Evolutionary conservation across 2,329 filamentous ascomycete genomes (phyloP).

Genomic region (Paecilomyces fulvus): DNA sequence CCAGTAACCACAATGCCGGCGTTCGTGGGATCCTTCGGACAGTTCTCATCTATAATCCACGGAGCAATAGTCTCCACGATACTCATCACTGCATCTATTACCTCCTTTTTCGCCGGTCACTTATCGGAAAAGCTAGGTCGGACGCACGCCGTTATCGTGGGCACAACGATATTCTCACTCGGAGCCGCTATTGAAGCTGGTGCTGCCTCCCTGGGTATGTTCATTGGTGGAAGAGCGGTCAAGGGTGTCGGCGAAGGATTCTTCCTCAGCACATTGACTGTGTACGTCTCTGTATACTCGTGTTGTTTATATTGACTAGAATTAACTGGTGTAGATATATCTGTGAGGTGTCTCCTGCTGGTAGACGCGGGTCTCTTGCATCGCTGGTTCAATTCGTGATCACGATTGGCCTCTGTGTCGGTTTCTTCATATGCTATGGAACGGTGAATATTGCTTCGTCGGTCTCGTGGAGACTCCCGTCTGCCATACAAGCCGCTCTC

Average conservation of each 20-base stretch:
- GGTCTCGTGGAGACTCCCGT: conserved; percentile 1
- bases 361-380: background rate
- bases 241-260: conserved; percentile 17
- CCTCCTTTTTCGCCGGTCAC: conserved; percentile 46
- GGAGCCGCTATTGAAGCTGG: conserved; percentile 18
- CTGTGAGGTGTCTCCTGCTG: background rate
- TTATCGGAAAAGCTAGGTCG: conserved; percentile 16
- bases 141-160: background rate
- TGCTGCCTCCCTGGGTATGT: conserved; percentile 17
- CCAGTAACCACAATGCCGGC: conserved; percentile 46
- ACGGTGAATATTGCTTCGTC: background rate
- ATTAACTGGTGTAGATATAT: background rate
- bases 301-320: background rate
- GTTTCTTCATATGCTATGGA: background rate
- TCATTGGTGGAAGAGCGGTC: conserved; percentile 16
- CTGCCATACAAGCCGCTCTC: conserved; percentile 1
- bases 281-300: conserved; percentile 57
- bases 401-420: background rate
- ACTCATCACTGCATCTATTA: conserved; percentile 44
- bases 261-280: conserved; percentile 41
- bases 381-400: background rate
- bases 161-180: conserved; percentile 1
- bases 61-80: conserved; percentile 50
- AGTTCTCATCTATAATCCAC: conserved; percentile 40
- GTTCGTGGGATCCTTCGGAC: conserved; percentile 40